Conservation (phyloP, 2,329 filamentous ascomycete species). For the Microsporum ferrugineum region DNA sequence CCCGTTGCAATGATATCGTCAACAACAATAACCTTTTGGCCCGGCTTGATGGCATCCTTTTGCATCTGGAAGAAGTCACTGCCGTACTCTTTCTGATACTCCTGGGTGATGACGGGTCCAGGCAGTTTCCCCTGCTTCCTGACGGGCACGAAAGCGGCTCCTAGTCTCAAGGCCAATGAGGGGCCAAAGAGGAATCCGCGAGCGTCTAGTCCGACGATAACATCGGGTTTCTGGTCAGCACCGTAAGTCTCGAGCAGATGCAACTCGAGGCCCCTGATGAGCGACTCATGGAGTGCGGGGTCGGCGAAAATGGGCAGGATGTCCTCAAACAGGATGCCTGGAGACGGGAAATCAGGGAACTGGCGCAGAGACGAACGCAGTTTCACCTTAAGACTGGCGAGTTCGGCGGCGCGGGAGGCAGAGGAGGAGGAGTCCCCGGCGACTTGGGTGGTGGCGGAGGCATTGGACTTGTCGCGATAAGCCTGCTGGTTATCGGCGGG, state of each 20-base stretch:
- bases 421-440: slow-evolving; percentile 35
- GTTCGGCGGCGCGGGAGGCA: slow-evolving; percentile 42
- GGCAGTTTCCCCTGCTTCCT: slow-evolving; percentile 94
- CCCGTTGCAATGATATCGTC: slow-evolving; percentile 98
- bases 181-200: slow-evolving; percentile 94
- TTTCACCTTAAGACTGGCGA: slow-evolving; percentile 53
- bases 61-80: slow-evolving; percentile 95
- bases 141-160: slow-evolving; percentile 81
- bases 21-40: slow-evolving; percentile 83
- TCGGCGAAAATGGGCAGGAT: slow-evolving; percentile 93
- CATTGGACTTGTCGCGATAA: slow-evolving; percentile 24
- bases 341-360: slow-evolving; percentile 82
- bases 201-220: slow-evolving; percentile 86
- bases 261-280: slow-evolving; percentile 76
- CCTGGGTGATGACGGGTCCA: slow-evolving; percentile 71
- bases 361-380: slow-evolving; percentile 65
- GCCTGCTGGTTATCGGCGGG: slow-evolving; percentile 17
- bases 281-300: slow-evolving; percentile 57
- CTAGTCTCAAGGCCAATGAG: slow-evolving; percentile 68
- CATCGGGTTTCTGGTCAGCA: slow-evolving; percentile 57
- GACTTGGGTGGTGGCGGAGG: slow-evolving; percentile 30
- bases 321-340: slow-evolving; percentile 92
- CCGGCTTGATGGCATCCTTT: slow-evolving; percentile 66
- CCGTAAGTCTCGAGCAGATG: slow-evolving; percentile 57
- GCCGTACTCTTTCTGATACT: slow-evolving; percentile 92